Conservation (phyloP, 78 protist species). For the Polysphondylium violaceum region DNA sequence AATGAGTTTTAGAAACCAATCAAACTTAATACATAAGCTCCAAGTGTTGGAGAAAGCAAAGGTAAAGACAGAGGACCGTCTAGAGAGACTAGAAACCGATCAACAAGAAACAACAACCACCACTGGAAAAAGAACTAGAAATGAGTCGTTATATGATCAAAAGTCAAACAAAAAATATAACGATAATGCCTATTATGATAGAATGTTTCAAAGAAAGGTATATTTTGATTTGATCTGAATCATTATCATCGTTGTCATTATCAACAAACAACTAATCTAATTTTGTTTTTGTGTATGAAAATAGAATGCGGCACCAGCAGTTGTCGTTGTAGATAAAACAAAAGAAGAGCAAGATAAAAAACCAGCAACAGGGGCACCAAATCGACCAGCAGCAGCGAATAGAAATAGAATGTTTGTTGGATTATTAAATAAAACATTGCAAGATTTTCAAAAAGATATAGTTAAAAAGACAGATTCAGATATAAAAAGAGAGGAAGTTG, state of each 20-base stretch:
- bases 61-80: conserved; percentile 15
- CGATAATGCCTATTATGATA: background rate
- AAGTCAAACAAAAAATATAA: background rate
- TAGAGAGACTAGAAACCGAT: conserved; percentile 25
- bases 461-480: conserved; percentile 24
- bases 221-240: background rate
- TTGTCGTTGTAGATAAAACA: background rate
- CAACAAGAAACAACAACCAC: background rate
- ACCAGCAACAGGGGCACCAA: background rate
- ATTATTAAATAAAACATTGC: conserved; percentile 41
- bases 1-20: conserved; percentile 29
- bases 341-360: background rate
- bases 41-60: conserved; percentile 31
- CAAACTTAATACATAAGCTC: background rate
- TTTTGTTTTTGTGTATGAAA: background rate
- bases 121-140: background rate
- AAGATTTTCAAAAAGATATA: conserved; percentile 51
- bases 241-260: background rate
- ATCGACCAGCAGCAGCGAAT: conserved; percentile 2
- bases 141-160: background rate
- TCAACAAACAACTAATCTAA: background rate
- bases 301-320: background rate
- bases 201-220: background rate
- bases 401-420: conserved; percentile 59
- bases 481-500: conserved; percentile 37